phyloP scores from a whole-genome alignment of 2,329 filamentous ascomycete species.

The Corynespora cassiicola region DNA sequence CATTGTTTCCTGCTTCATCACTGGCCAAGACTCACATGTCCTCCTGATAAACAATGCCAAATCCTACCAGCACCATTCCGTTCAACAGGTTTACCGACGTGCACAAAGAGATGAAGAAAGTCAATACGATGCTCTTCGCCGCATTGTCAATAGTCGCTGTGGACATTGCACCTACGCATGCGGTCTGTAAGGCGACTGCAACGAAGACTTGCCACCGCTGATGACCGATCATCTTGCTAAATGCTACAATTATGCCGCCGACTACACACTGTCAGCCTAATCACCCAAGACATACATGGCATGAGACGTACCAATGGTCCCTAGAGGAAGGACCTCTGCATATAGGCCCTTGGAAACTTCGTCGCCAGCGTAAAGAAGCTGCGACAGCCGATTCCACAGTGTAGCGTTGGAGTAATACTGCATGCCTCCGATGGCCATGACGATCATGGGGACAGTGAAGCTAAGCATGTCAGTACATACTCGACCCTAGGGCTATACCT shows the following conservation, averaged over 20 bases:
- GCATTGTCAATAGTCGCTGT: constrained; percentile 33
- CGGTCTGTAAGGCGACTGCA: constrained; percentile 34
- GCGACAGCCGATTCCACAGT: constrained; percentile 31
- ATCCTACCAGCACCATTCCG: constrained; percentile 36
- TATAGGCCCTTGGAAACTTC: constrained; percentile 37
- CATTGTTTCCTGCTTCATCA: no score
- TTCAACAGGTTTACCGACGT: constrained; percentile 37
- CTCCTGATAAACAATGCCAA: constrained; percentile 37
- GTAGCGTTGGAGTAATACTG: constrained; percentile 40
- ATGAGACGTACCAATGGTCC: constrained; percentile 23
- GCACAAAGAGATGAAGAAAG: constrained; percentile 33
- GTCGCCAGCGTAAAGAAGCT: constrained; percentile 34
- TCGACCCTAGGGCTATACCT: no score
- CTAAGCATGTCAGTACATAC: constrained; percentile 5
- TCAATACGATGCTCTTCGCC: constrained; percentile 30
- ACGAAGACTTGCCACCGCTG: constrained; percentile 35
- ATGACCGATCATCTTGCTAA: constrained; percentile 34
- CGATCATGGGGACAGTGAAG: constrained; percentile 36
- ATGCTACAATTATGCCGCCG: constrained; percentile 34
- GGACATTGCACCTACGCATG: constrained; percentile 33
- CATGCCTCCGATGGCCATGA: constrained; percentile 38
- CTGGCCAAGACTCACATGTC: constrained; percentile 27
- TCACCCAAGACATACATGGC: not conserved
- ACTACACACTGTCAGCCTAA: constrained; percentile 13
- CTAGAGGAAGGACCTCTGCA: constrained; percentile 30